Conservation (phyloP, 1,284 basidiomycete genomes). For the Puccinia hordei region DNA sequence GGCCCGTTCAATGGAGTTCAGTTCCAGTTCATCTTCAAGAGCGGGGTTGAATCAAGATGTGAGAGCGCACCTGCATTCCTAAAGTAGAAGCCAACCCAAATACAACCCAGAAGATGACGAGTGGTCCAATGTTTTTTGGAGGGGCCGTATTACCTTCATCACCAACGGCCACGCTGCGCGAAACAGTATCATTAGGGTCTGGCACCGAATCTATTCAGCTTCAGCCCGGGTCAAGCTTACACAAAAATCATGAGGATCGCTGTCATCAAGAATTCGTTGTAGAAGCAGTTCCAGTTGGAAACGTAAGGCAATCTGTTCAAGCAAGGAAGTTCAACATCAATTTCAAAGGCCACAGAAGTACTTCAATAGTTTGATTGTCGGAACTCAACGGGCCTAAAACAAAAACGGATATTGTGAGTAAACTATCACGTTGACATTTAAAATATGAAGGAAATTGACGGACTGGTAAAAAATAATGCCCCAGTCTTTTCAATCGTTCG, state of each 20-base stretch:
- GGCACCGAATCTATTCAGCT: neutral
- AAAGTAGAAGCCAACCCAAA: conserved; percentile 35
- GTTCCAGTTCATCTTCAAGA: neutral
- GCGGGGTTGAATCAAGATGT: neutral
- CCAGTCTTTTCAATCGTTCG: conserved; percentile 41
- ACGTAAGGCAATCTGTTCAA: conserved; percentile 32
- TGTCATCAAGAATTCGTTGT: conserved; percentile 47
- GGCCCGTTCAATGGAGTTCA: neutral
- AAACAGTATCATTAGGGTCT: neutral
- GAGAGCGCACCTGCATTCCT: conserved; percentile 43
- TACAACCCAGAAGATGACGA: conserved; percentile 44
- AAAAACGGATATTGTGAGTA: neutral
- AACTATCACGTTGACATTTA: neutral
- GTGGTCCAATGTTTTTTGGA: conserved; percentile 31
- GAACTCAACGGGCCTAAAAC: conserved; percentile 21
- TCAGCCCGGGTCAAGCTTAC: conserved; percentile 13
- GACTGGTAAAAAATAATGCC: conserved; percentile 40
- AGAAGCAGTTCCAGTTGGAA: conserved; percentile 36
- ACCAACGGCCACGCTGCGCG: conserved; percentile 23
- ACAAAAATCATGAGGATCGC: conserved; percentile 40
- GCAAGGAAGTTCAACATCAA: neutral
- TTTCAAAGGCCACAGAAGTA: neutral
- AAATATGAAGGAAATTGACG: neutral
- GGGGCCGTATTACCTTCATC: conserved; percentile 25
- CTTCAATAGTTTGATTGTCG: neutral